Evolutionary conservation across 192 early-diverging fungal genomes (phyloP).

Genomic region (Backusella macrospora): DNA sequence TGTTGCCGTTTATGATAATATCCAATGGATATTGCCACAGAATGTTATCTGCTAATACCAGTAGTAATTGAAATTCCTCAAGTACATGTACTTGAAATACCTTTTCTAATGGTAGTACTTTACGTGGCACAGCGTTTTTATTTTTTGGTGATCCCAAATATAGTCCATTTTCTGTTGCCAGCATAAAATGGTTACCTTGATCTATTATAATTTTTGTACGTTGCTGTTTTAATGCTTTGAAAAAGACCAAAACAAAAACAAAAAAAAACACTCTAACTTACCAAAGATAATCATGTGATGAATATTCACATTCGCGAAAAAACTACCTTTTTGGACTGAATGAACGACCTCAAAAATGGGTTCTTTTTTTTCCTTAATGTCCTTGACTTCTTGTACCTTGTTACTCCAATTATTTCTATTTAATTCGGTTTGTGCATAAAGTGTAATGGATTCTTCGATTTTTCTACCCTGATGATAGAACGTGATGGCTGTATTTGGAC

Average conservation of each 20-base stretch:
- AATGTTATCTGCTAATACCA: constrained; percentile 80
- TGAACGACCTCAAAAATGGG: constrained; percentile 2
- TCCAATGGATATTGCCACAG: constrained; percentile 60
- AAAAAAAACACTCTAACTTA: constrained; percentile 27
- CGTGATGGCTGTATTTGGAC: constrained; percentile 17
- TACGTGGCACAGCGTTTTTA: constrained; percentile 71
- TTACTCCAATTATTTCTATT: constrained; percentile 7
- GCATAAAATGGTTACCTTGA: constrained; percentile 62
- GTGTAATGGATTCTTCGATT: neutral
- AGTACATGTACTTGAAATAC: constrained; percentile 86
- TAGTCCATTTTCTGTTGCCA: constrained; percentile 87
- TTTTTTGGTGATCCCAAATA: constrained; percentile 63
- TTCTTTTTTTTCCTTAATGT: neutral
- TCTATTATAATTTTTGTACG: constrained; percentile 51
- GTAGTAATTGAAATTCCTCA: constrained; percentile 74
- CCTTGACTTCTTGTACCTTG: neutral
- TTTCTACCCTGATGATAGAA: constrained; percentile 15
- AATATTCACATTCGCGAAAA: constrained; percentile 53
- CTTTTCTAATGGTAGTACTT: constrained; percentile 69
- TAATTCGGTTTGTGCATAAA: neutral
- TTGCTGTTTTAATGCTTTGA: neutral
- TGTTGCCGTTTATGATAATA: constrained; percentile 45
- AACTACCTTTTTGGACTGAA: constrained; percentile 25
- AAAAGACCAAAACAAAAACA: neutral
- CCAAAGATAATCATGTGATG: constrained; percentile 54